These are phyloP conservation scores for Coniosporium tulheliwenetii DNA, from an alignment of 2,329 filamentous ascomycete species.

Conservation along the genomic window DNA sequence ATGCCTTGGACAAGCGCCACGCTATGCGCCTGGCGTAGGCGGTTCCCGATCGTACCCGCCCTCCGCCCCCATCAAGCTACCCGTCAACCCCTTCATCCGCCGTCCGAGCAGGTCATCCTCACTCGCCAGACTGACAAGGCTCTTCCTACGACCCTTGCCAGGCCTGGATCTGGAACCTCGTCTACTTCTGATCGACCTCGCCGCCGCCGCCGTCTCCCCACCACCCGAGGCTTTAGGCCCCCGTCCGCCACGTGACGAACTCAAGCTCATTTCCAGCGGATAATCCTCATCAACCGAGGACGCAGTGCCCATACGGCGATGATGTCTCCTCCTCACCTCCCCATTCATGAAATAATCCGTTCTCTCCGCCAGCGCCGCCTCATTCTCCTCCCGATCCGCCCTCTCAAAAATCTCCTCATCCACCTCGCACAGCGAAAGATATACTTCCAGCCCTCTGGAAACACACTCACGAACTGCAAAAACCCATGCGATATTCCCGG, in stretches of 20 bases:
- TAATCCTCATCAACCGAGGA: slow-evolving; percentile 65
- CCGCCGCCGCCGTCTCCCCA: slow-evolving; percentile 5
- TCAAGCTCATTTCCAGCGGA: slow-evolving; percentile 60
- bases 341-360: slow-evolving; percentile 9
- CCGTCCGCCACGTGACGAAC: slow-evolving; percentile 4
- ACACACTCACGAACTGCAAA: slow-evolving; percentile 75
- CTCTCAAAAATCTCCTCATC: slow-evolving; percentile 65
- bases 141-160: slow-evolving; percentile 15
- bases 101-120: slow-evolving; percentile 31
- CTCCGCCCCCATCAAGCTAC: slow-evolving; percentile 17
- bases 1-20: too few relatives aligned
- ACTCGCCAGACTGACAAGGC: slow-evolving; percentile 28
- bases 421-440: slow-evolving; percentile 65
- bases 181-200: background rate
- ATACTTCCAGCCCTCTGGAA: slow-evolving; percentile 80
- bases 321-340: slow-evolving; percentile 18
- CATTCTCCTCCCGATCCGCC: slow-evolving; percentile 16
- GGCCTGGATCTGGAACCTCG: slow-evolving; percentile 2
- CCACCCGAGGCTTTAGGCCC: slow-evolving; percentile 4
- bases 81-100: slow-evolving; percentile 31
- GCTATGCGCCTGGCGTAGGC: too few relatives aligned
- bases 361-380: slow-evolving; percentile 2
- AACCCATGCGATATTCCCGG: slow-evolving; percentile 90
- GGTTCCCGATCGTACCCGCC: background rate
- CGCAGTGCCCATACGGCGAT: slow-evolving; percentile 35